Conservation (phyloP, 441 rosid genomes). For the Gossypium schwendimanii region DNA sequence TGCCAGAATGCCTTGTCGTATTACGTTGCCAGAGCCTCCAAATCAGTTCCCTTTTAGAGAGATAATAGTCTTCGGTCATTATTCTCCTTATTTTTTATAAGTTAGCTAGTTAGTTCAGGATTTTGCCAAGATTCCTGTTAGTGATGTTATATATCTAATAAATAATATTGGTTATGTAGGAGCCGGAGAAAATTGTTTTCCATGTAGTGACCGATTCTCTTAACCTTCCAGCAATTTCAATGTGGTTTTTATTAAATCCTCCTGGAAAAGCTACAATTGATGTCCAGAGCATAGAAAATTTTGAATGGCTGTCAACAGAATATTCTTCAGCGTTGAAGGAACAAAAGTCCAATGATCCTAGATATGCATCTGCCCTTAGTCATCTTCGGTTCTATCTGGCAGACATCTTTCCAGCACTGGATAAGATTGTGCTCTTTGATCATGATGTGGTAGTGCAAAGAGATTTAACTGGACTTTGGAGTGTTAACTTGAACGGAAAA, state of each 20-base stretch:
- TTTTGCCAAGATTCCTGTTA: not conserved
- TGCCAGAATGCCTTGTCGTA: not conserved
- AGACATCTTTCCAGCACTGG: constrained; percentile 59
- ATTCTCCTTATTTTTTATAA: not conserved
- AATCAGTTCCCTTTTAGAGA: not conserved
- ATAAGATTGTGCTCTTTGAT: constrained; percentile 71
- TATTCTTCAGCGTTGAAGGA: constrained; percentile 43
- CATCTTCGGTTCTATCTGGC: constrained; percentile 88
- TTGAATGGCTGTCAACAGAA: constrained; percentile 44
- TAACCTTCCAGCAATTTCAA: constrained; percentile 73
- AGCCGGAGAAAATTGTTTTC: constrained; percentile 64
- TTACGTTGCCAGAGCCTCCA: not conserved
- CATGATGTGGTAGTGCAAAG: constrained; percentile 87
- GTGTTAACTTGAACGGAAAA: constrained; percentile 64
- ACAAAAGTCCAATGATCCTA: constrained; percentile 53
- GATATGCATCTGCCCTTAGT: constrained; percentile 64
- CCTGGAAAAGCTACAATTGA: constrained; percentile 58
- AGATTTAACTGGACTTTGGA: constrained; percentile 67
- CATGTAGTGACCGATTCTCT: constrained; percentile 84
- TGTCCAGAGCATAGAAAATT: constrained; percentile 58
- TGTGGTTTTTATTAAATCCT: constrained; percentile 83
- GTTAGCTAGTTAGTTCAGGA: constrained; percentile 5
- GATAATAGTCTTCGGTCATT: not conserved
- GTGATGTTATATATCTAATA: constrained; percentile 4
- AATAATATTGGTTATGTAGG: constrained; percentile 37